Conservation (phyloP, 352 stramenopile species). For the Globisporangium carolinianum region DNA sequence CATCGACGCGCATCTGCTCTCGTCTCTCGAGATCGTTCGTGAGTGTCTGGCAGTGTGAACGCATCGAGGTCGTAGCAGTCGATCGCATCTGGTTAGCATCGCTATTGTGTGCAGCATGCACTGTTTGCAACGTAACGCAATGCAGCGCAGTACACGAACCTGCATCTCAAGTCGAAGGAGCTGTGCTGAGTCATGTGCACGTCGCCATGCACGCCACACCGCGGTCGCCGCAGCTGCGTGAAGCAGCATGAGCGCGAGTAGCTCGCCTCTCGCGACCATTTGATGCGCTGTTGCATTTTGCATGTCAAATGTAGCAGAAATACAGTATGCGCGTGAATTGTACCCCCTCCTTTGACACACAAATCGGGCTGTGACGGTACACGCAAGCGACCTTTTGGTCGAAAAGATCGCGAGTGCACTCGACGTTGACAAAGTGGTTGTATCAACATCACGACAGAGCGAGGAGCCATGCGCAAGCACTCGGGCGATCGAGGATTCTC, state of each 20-base stretch:
- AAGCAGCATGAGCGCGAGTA: slow-evolving; percentile 10
- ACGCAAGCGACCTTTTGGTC: background rate
- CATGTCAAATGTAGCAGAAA: slow-evolving; percentile 3
- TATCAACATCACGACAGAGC: background rate
- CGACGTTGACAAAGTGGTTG: background rate
- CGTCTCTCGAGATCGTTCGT: slow-evolving; percentile 34
- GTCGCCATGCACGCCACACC: slow-evolving; percentile 2
- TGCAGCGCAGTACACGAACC: no score
- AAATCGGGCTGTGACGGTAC: no score
- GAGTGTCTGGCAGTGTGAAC: slow-evolving; percentile 17
- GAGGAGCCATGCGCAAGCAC: slow-evolving; percentile 25
- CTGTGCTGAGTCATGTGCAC: background rate
- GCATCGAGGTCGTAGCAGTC: background rate
- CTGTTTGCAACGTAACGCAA: no score
- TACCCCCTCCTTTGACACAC: background rate
- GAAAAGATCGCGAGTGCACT: background rate
- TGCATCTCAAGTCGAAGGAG: no score
- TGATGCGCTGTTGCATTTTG: background rate
- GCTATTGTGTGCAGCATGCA: no score
- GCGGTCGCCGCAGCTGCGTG: slow-evolving; percentile 1
- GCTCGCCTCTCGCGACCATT: background rate
- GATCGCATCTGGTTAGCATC: no score
- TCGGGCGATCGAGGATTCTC: slow-evolving; percentile 31
- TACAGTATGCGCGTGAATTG: background rate
- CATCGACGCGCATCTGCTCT: slow-evolving; percentile 45